Base-by-base conservation (phyloP, 768 basidiomycete species). In the Trametes meyenii region DNA sequence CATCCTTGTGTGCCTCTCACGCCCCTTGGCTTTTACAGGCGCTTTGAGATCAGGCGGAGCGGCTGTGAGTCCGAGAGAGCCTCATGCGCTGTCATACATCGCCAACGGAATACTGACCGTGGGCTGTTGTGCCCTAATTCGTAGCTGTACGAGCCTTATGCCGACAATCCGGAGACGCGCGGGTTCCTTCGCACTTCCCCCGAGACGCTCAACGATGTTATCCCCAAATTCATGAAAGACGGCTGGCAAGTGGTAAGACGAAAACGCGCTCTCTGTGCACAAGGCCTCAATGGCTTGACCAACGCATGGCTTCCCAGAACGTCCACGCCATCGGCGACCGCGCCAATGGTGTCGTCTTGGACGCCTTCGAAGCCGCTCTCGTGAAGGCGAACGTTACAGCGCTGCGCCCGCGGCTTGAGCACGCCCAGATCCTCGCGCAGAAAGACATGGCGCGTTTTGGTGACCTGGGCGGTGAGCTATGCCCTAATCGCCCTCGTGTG, bases 41-140 rank as follows among this genome's bases (percentile, higher is more conserved):
- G 95, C 94, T 33, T 77, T 97, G 39, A 84, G 95, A 35, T 89
- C 89, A n/a, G 89, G 92, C 59, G 95, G 94, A 46, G 93, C 95
- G 46, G 94, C 95, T 44, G 89, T 89, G 75, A 72, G 79, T 26
- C n/a, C 39, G 10, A 69, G 2, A 21, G 8, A 11, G 12, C 5
- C 12, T 43, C 29, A 44, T 33, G 17, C 3, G 17, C 51, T 6
- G 17, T 55, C 46, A 46, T 26, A 35, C 46, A 35, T 11, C 12
- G 19, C 46, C 13, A 10, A 38, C 33, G 24, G n/a, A n/a, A 14
- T 26, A 13, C 23, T 5, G 36, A 7, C 13, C 40, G 3, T 19
- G 26, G 26, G n/a, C 24, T n/a, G 12, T 43, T 16, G 19, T 21
- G 45, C 45, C 35, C 56, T 21, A 58, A 53, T 24, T 26, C 26